A percentile compares a stretch with the other conserved stretches of the same genome.
Conservation (phyloP, 345 rosid species). For the Lepidium aucheri region DNA sequence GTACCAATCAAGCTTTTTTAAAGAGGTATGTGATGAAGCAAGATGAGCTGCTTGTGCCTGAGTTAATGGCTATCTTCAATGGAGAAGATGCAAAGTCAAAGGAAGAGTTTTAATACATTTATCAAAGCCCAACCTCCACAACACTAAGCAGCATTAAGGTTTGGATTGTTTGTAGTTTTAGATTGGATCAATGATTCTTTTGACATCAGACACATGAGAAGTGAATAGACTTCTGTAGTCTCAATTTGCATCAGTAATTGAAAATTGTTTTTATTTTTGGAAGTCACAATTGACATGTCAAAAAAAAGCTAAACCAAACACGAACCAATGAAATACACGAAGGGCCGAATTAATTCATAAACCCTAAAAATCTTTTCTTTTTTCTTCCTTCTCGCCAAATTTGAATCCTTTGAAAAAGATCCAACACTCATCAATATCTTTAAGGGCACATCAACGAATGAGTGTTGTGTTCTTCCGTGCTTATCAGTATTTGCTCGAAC, state of each 20-base stretch:
- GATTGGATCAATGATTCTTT: not conserved
- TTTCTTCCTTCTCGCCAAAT: not conserved
- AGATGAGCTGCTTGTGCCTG: not conserved
- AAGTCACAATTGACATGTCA: too few relatives aligned
- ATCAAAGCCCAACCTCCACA: not conserved
- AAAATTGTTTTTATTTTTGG: too few relatives aligned
- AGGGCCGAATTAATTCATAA: not conserved
- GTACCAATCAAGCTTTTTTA: not conserved
- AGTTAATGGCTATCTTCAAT: not conserved
- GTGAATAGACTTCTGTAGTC: not conserved
- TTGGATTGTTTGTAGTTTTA: not conserved
- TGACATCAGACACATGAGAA: not conserved
- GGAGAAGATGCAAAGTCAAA: not conserved
- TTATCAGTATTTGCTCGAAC: not conserved
- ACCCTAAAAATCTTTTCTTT: not conserved
- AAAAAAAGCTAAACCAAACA: too few relatives aligned
- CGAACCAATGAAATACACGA: too few relatives aligned
- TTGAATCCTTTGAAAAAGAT: not conserved
- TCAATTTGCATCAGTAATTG: not conserved
- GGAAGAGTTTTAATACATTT: not conserved
- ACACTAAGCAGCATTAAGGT: not conserved
- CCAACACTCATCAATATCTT: not conserved
- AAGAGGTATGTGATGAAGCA: conserved; percentile 5
- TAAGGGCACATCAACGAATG: not conserved
- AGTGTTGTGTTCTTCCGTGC: not conserved